Evolutionary conservation across 139 green algal species (phyloP), one percentile per base, ranked within the genome.

Genomic region (Chlamydomonas asymmetrica): DNA sequence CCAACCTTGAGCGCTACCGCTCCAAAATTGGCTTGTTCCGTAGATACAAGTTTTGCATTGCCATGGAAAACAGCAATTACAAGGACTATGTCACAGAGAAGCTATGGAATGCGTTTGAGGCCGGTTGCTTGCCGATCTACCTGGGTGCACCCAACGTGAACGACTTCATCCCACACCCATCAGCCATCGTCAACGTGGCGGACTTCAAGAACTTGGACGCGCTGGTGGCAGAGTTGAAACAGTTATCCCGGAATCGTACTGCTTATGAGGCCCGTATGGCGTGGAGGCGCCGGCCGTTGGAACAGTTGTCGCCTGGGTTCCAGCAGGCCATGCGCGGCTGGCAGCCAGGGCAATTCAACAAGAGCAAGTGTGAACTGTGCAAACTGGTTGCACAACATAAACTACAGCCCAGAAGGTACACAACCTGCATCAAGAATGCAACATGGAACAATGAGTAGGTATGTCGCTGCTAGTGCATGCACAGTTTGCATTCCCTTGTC

Each of bases 111-210:
- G 78, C 64, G 3, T 43, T 84, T 0, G 34, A 27, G 5, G 71
- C 78, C 20, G 78, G 71, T 37, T 84, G 71, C 59, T 27, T 84
- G 4, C 78, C 78, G 41, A 77, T 84, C 60, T 84, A 84, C 66
- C 32, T 79, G 5, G 78, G 78, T 27, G 60, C 71, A 9, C 65
- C 65, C 45, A 80, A 76, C 71, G 59, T 73, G n/a, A 6, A 13
- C 13, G 56, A 81, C 38, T 65, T 62, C 40, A n/a, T 81, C 9
- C 74, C 74, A 20, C 40, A 62, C 43, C 60, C 60, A 8, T 10
- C 23, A 25, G 63, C 59, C 3, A 37, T 40, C 59, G 35, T 66
- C 22, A 40, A 34, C 35, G 59, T 40, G 18, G 27, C 18, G 35
- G 22, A n/a, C 27, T 23, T 23, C 59, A 66, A 73, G 32, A n/a